Base-by-base conservation (phyloP, 768 basidiomycete genomes). In the Collybia nuda region DNA sequence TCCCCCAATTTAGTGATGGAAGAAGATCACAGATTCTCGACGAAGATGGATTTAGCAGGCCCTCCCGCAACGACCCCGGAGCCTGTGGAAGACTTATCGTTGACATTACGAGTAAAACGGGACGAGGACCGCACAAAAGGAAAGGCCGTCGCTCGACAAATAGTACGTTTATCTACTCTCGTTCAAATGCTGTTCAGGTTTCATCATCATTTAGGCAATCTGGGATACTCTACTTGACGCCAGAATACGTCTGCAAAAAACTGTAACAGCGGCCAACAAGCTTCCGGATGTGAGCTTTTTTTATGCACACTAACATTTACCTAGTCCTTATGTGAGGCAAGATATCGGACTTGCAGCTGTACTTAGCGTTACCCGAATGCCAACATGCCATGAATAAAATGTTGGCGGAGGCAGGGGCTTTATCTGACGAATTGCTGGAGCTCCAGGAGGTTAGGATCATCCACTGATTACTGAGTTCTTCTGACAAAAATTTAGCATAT, bases 161-260 rank as follows among this genome's bases (percentile, higher is more conserved):
- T 93, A 48, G 96, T 90, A 60, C 51, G 89, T 72, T 40, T 44
- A 42, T 1, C 15, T 18, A 18, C 32, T 15, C 9, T 44, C 9
- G 55, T 44, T 6, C 19, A 17, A 11, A 9, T 14, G 15, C 24
- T 26, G 14, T 42, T 21, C 28, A 43, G 46, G n/a, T 14, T 41
- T 56, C 40, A 41, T 55, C 53, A 43, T 44, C 22, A 45, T 51
- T 49, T 45, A 98, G 93, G 74, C 76, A 2, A 67, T 94, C 29
- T 97, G 93, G 89, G 93, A 98, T 65, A 75, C 79, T 4, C 74
- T 98, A 32, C 76, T 98, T 23, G 91, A 97, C 63, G 82, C 90
- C n/a, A 83, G 96, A 29, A 98, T 98, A 64, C 85, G 85, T 21
- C 67, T 97, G 39, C 96, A 98, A 69, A 98, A 94, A 71, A 80